Percentiles rank a stretch among this genome's conserved stretches.
Evolutionary conservation across 2,329 filamentous ascomycete species (phyloP).

Genomic region (Chaetomium olivaceum): DNA sequence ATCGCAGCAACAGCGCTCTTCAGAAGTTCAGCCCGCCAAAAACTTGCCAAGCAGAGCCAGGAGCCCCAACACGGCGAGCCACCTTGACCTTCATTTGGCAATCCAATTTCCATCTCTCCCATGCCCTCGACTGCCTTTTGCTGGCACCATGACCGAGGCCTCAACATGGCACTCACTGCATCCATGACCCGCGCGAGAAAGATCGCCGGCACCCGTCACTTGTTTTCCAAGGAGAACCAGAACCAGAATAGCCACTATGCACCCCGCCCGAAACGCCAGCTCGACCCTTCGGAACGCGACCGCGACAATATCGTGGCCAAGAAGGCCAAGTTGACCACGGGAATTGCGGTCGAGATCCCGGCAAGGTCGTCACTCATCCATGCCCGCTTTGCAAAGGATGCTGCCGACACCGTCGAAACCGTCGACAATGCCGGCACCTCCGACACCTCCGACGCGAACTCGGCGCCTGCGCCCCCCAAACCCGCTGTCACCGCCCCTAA

Average conservation of each 20-base stretch:
- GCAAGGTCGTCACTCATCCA: slow-evolving; percentile 35
- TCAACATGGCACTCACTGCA: slow-evolving; percentile 46
- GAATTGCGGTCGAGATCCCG: slow-evolving; percentile 55
- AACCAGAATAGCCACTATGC: slow-evolving; percentile 33
- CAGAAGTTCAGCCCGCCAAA: slow-evolving; percentile 5
- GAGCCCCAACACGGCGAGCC: slow-evolving; percentile 7
- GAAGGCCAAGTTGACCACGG: slow-evolving; percentile 42
- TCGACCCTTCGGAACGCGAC: slow-evolving; percentile 45
- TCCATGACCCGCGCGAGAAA: slow-evolving; percentile 53
- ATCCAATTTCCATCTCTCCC: background rate
- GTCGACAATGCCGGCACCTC: slow-evolving; percentile 15
- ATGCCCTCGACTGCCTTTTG: background rate
- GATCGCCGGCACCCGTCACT: slow-evolving; percentile 29
- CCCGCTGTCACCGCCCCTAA: slow-evolving; percentile 29
- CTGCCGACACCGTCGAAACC: slow-evolving; percentile 24
- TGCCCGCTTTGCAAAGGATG: slow-evolving; percentile 21
- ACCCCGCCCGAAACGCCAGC: slow-evolving; percentile 46
- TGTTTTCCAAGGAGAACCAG: slow-evolving; percentile 28
- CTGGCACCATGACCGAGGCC: slow-evolving; percentile 8
- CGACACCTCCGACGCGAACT: slow-evolving; percentile 27
- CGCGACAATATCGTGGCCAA: slow-evolving; percentile 50
- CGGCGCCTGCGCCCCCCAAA: slow-evolving; percentile 5
- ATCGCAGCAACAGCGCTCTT: background rate
- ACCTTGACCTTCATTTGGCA: slow-evolving; percentile 13
- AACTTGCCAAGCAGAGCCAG: slow-evolving; percentile 11